These are phyloP conservation scores for Neonectria neomacrospora DNA, from an alignment of 2,329 filamentous ascomycete genomes.

Conservation along the genomic window DNA sequence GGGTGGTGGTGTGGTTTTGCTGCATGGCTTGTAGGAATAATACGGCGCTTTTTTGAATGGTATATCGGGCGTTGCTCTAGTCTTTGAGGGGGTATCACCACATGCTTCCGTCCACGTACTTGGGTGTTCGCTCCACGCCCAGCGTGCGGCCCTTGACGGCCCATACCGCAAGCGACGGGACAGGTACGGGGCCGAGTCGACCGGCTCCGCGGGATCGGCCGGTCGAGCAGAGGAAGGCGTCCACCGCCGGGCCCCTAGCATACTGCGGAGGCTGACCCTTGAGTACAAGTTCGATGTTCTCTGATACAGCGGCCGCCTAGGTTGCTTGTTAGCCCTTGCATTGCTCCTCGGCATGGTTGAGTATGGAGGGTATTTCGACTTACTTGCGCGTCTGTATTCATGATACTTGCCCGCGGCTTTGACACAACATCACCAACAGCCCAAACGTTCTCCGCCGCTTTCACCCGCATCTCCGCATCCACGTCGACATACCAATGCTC, in stretches of 20 bases:
- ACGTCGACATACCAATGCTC: slow-evolving; percentile 58
- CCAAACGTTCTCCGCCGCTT: slow-evolving; percentile 59
- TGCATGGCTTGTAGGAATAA: slow-evolving; percentile 42
- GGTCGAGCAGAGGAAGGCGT: slow-evolving; percentile 60
- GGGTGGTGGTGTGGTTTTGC: slow-evolving; percentile 29
- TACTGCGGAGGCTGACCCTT: slow-evolving; percentile 55
- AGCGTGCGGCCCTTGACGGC: slow-evolving; percentile 63
- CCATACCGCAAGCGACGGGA: slow-evolving; percentile 64
- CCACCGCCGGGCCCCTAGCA: slow-evolving; percentile 61
- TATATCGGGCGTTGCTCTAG: slow-evolving; percentile 38
- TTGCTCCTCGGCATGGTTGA: not conserved
- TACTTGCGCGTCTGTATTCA: slow-evolving; percentile 68
- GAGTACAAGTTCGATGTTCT: slow-evolving; percentile 63
- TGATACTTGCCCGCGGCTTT: slow-evolving; percentile 65
- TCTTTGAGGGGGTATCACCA: slow-evolving; percentile 50
- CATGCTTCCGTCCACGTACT: slow-evolving; percentile 60
- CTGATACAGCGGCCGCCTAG: slow-evolving; percentile 61
- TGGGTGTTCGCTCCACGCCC: slow-evolving; percentile 55
- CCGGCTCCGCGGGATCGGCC: slow-evolving; percentile 64
- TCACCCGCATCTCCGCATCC: slow-evolving; percentile 63
- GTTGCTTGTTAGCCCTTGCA: not conserved
- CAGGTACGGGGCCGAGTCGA: slow-evolving; percentile 57
- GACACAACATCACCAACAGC: slow-evolving; percentile 65
- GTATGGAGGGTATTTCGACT: slow-evolving; percentile 24
- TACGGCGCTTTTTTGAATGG: slow-evolving; percentile 43